Evolutionary conservation across 2,329 filamentous ascomycete species (phyloP).

Genomic region (Lecanicillium sp.): DNA sequence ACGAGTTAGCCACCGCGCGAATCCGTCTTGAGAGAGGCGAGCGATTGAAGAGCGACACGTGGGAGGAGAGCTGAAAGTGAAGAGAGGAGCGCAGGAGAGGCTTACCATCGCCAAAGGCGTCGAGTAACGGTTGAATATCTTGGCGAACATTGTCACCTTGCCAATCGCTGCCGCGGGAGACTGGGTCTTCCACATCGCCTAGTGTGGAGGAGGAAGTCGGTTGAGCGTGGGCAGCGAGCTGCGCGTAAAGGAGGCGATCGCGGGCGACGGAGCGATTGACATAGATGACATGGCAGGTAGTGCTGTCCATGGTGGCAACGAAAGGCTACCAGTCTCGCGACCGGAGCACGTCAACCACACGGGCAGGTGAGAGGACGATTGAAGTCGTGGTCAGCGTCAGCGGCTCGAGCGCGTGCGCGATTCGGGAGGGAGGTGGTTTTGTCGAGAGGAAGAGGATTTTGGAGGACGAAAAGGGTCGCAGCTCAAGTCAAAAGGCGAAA

Average conservation of each 20-base stretch:
- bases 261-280: constrained; percentile 45
- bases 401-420: constrained; percentile 1
- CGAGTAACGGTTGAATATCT: constrained; percentile 40
- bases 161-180: constrained; percentile 14
- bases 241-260: constrained; percentile 32
- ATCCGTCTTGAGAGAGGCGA: too few relatives aligned
- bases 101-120: constrained; percentile 47
- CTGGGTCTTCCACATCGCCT: too few relatives aligned
- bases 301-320: constrained; percentile 48
- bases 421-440: neutral
- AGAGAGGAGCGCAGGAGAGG: constrained; percentile 11
- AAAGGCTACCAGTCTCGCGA: constrained; percentile 52
- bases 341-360: constrained; percentile 48
- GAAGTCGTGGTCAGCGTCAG: constrained; percentile 5
- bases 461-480: too few relatives aligned
- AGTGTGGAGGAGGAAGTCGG: too few relatives aligned
- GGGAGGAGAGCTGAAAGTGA: constrained; percentile 7
- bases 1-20: constrained; percentile 3
- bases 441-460: neutral
- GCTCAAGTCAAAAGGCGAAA: too few relatives aligned
- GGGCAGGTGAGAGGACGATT: constrained; percentile 7
- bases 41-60: constrained; percentile 14
- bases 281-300: constrained; percentile 51
- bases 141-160: constrained; percentile 32
- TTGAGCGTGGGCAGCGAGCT: constrained; percentile 6